Evolutionary conservation across 75 land plant genomes (phyloP).

Genomic region (Gnetum montanum): DNA sequence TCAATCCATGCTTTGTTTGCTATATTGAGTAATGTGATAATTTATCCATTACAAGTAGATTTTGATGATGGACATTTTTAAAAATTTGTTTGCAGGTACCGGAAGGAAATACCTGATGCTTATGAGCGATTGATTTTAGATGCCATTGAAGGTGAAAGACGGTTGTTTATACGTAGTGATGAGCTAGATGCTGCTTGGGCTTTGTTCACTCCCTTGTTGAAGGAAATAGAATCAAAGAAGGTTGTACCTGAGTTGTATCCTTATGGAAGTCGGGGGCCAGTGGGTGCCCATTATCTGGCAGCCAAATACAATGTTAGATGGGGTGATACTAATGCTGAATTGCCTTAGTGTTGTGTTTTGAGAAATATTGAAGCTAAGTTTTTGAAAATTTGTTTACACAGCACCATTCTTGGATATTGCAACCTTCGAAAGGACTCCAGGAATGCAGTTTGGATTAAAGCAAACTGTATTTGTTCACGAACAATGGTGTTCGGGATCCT

Average conservation of each 20-base stretch:
- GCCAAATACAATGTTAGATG: conserved; percentile 86
- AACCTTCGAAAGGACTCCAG: too few relatives aligned
- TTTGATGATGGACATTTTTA: too few relatives aligned
- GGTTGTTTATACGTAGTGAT: conserved; percentile 85
- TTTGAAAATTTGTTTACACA: too few relatives aligned
- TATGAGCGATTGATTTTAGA: conserved; percentile 88
- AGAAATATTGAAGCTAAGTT: too few relatives aligned
- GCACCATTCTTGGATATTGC: too few relatives aligned
- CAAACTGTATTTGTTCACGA: too few relatives aligned
- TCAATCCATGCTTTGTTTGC: not conserved
- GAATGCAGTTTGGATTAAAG: too few relatives aligned
- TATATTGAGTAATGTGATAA: not conserved
- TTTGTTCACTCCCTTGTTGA: conserved; percentile 81
- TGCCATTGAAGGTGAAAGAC: conserved; percentile 87
- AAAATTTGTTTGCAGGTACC: conserved; percentile 67
- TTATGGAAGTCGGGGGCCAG: conserved; percentile 86
- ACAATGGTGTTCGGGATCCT: too few relatives aligned
- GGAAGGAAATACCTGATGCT: conserved; percentile 84
- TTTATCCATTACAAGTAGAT: too few relatives aligned
- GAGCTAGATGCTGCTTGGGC: conserved; percentile 93
- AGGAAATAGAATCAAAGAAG: conserved; percentile 72
- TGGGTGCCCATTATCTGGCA: conserved; percentile 88
- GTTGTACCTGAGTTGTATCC: conserved; percentile 83
- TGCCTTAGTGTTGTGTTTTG: not conserved
- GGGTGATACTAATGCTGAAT: conserved; percentile 61